Evolutionary conservation across 2,329 filamentous ascomycete genomes (phyloP), one percentile per base, ranked within the genome.

Genomic region (Trichoderma aggressivum): DNA sequence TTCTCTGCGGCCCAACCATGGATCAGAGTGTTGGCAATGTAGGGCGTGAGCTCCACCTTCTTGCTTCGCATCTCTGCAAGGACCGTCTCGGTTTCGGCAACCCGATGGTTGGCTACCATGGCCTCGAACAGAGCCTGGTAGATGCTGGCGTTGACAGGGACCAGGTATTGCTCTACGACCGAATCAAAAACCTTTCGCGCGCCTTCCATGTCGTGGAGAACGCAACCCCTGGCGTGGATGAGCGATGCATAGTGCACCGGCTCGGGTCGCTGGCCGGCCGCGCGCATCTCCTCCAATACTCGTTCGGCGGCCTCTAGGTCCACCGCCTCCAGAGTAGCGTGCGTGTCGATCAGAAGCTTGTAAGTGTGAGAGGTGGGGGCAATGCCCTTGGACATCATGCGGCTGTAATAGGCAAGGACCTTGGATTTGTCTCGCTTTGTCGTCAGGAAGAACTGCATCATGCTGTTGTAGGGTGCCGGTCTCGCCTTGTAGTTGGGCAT

Each of bases 401-500:
- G 93, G 81, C 97, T 91, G 79, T 97, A 98, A 86, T 98, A 99
- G 36, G 91, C 87, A 28, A 99, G 87, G 6, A 98, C 95, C 89
- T 98, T 98, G 81, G 87, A 84, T 83, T 96, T 95, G 81, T 99
- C 95, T 67, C 94, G 93, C 88, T 98, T 98, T 70, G 95, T 98
- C 71, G 93, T 97, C 75, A 98, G 86, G 88, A 98, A 99, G 84
- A 97, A 98, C 80, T 99, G 96, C 90, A 99, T 99, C 90, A 99
- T 92, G 82, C 94, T 97, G 86, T 99, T 98, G 87, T 99, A 99
- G 1, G 96, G 96, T 28, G 96, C 96, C 30, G 96, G 94, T 11
- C 96, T 92, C 53, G 96, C 94, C 86, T 98, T 98, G 88, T 99
- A 99, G 85, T 99, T 99, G 71, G 94, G 92, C 91, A 97, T 97